phyloP scores from a whole-genome alignment of 2,329 filamentous ascomycete genomes.

The Microcyclospora tardicrescens region DNA sequence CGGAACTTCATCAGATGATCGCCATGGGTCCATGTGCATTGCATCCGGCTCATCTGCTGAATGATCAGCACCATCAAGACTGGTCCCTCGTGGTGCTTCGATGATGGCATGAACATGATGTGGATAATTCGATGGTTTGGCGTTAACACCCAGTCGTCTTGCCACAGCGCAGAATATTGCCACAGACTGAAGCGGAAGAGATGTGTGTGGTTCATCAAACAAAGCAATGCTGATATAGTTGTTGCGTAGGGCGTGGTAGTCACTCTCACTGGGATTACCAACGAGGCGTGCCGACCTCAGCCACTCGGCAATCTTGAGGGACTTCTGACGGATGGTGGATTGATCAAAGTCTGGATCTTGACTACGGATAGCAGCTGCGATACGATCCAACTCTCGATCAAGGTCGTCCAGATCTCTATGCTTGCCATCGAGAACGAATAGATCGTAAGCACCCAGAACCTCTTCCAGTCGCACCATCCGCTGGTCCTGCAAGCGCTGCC shows the following conservation, averaged over 20 bases:
- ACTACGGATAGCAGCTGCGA: conserved; percentile 44
- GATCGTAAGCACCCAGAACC: conserved; percentile 70
- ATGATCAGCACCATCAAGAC: conserved; percentile 25
- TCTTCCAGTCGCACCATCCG: conserved; percentile 53
- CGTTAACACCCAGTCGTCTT: conserved; percentile 58
- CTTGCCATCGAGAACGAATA: conserved; percentile 68
- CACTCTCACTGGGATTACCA: conserved; percentile 46
- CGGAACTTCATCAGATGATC: conserved; percentile 53
- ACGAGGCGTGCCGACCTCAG: conserved; percentile 55
- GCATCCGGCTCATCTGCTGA: conserved; percentile 25
- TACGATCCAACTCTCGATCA: conserved; percentile 47
- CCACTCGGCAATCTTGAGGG: conserved; percentile 55
- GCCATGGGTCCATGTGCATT: conserved; percentile 70
- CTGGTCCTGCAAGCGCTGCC: conserved; percentile 45
- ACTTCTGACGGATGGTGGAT: conserved; percentile 52
- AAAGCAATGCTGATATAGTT: conserved; percentile 78
- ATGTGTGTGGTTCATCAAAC: conserved; percentile 58
- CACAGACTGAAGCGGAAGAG: conserved; percentile 73
- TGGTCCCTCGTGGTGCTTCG: conserved; percentile 36
- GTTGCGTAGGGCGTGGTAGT: conserved; percentile 72
- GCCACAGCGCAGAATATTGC: conserved; percentile 78
- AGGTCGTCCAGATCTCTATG: conserved; percentile 59
- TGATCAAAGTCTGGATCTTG: conserved; percentile 41
- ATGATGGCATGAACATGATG: conserved; percentile 77
- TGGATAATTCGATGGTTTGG: conserved; percentile 68